Conservation (phyloP, 768 basidiomycete species). For the Tulasnella sp. region DNA sequence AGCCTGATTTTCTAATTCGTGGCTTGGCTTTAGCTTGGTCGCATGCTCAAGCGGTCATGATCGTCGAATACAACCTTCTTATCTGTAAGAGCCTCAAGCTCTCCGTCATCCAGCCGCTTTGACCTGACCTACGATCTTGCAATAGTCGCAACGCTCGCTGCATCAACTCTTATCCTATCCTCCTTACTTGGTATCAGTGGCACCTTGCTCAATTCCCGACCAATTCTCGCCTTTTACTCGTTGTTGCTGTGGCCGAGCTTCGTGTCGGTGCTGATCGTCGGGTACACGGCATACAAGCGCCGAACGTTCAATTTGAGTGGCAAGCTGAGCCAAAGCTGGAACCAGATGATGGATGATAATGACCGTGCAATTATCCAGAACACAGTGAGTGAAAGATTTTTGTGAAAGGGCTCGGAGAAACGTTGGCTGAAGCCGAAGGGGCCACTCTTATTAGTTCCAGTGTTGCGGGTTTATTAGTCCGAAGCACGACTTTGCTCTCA, state of each 20-base stretch:
- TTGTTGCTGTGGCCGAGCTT: conserved; percentile 69
- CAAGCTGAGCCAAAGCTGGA: conserved; percentile 72
- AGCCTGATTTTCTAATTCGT: conserved; percentile 10
- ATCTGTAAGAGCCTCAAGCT: conserved; percentile 41
- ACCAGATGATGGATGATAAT: conserved; percentile 58
- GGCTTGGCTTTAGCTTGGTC: conserved; percentile 52
- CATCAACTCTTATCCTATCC: conserved; percentile 60
- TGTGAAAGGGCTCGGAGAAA: not conserved
- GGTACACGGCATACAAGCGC: conserved; percentile 67
- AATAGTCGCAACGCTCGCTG: conserved; percentile 59
- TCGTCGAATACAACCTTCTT: conserved; percentile 53
- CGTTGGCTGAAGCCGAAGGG: not conserved
- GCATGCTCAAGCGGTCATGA: conserved; percentile 64
- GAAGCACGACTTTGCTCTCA: conserved; percentile 42
- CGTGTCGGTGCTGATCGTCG: conserved; percentile 59
- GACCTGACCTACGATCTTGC: conserved; percentile 49
- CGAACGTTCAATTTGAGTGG: conserved; percentile 62
- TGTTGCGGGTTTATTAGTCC: conserved; percentile 39
- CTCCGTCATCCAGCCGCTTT: not conserved
- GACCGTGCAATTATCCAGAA: conserved; percentile 65
- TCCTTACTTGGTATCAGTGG: conserved; percentile 64
- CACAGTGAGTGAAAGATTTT: conserved; percentile 40
- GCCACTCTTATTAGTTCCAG: conserved; percentile 49
- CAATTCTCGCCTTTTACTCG: conserved; percentile 67
- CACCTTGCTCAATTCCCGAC: conserved; percentile 65